phyloP scores from a whole-genome alignment of 495 filamentous ascomycete genomes.

The Polyplosphaeria fusca region DNA sequence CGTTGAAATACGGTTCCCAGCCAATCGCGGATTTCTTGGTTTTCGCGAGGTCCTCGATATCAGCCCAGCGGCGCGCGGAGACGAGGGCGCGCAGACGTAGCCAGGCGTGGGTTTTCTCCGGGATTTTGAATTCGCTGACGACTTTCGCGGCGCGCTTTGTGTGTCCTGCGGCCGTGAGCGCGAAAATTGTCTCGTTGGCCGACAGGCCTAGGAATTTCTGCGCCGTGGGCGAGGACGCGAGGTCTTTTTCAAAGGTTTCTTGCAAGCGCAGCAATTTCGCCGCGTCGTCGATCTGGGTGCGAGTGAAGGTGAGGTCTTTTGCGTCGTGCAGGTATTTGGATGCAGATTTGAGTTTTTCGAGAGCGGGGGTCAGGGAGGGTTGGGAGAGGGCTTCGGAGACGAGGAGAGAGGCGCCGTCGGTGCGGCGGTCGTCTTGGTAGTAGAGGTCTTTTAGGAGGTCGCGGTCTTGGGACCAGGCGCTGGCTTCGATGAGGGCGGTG shows the following conservation, averaged over 20 bases:
- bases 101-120: conserved; percentile 89
- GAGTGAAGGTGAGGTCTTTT: conserved; percentile 73
- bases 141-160: conserved; percentile 77
- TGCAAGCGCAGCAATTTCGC: conserved; percentile 77
- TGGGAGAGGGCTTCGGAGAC: conserved; percentile 73
- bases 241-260: conserved; percentile 76
- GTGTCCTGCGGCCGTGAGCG: conserved; percentile 71
- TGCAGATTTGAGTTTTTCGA: conserved; percentile 83
- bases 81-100: conserved; percentile 84
- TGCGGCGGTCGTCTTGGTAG: conserved; percentile 92
- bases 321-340: conserved; percentile 77
- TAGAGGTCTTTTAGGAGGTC: conserved; percentile 92
- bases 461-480: conserved; percentile 69
- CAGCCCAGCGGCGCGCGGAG: conserved; percentile 82
- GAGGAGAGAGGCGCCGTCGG: conserved; percentile 85
- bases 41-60: conserved; percentile 74
- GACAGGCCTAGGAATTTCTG: conserved; percentile 67
- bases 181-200: conserved; percentile 86
- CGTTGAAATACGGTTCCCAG: conserved; percentile 97
- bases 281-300: conserved; percentile 74
- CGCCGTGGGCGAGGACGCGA: conserved; percentile 39
- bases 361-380: conserved; percentile 57
- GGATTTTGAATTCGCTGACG: conserved; percentile 86
- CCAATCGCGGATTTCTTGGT: conserved; percentile 83
- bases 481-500: conserved; percentile 83